These are phyloP conservation scores for Cruciata laevipes DNA, from an alignment of 257 asterid genomes.

Conservation along the genomic window DNA sequence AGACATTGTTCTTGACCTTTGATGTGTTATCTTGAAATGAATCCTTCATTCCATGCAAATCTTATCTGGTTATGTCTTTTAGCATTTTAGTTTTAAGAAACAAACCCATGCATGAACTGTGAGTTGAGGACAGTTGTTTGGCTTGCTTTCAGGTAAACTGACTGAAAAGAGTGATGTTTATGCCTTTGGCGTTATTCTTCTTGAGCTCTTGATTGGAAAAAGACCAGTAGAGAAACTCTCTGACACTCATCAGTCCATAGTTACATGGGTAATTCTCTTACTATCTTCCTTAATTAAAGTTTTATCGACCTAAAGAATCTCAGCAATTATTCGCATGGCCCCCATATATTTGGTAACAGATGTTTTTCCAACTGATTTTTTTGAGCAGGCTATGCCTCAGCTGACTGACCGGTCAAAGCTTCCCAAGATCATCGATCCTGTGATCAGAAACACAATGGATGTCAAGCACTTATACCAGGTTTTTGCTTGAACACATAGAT, in stretches of 20 bases:
- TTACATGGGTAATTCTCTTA: slow-evolving; percentile 57
- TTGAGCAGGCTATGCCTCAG: slow-evolving; percentile 89
- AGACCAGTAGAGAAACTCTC: slow-evolving; percentile 68
- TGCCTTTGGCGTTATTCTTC: slow-evolving; percentile 83
- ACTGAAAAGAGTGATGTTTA: slow-evolving; percentile 95
- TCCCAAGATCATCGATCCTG: slow-evolving; percentile 72
- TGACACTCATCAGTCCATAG: slow-evolving; percentile 76
- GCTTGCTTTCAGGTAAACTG: slow-evolving; percentile 56
- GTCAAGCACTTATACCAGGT: slow-evolving; percentile 93
- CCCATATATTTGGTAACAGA: background rate
- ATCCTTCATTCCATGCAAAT: background rate
- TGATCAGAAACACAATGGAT: slow-evolving; percentile 73
- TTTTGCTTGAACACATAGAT: slow-evolving; percentile 2
- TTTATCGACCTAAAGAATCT: background rate
- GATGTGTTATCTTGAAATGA: background rate
- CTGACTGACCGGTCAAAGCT: slow-evolving; percentile 88
- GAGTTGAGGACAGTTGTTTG: background rate
- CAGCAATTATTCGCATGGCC: background rate
- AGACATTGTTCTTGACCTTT: background rate
- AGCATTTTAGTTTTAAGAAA: background rate
- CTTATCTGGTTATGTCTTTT: background rate
- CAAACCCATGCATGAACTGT: background rate
- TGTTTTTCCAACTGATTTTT: slow-evolving; percentile 5
- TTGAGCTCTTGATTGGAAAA: slow-evolving; percentile 86
- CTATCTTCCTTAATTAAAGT: background rate